Conservation (phyloP, 306 rosid species). For the Malus sylvestris region DNA sequence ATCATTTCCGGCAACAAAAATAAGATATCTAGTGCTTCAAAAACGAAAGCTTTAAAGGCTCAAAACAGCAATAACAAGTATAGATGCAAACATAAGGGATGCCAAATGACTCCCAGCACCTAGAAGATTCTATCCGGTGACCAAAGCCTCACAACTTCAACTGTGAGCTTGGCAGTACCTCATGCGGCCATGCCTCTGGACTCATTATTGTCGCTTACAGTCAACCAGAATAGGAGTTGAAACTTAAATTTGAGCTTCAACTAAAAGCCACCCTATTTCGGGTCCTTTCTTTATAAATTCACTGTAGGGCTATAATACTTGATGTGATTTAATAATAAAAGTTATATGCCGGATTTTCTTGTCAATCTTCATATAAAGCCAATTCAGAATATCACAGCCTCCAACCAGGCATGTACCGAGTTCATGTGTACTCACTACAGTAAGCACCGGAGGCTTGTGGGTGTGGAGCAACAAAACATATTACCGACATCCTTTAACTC, state of each 20-base stretch:
- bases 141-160: not conserved
- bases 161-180: not conserved
- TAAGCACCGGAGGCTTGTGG: not conserved
- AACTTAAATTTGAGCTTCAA: not conserved
- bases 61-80: not conserved
- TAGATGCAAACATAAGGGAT: not conserved
- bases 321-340: too few relatives aligned
- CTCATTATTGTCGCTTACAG: not conserved
- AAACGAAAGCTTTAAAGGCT: not conserved
- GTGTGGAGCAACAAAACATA: not conserved
- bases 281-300: not conserved
- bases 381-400: not conserved
- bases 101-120: not conserved
- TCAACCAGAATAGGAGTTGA: not conserved
- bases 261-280: not conserved
- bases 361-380: not conserved
- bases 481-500: not conserved
- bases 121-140: not conserved
- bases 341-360: not conserved
- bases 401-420: not conserved
- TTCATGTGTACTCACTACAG: not conserved
- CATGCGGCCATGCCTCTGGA: not conserved
- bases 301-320: too few relatives aligned
- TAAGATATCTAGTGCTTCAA: not conserved
- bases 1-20: not conserved